A percentile compares a stretch with the other conserved stretches of the same genome.
Evolutionary conservation across 1,139 yeast genomes (phyloP).

Genomic region (Pneumocystis sp.): DNA sequence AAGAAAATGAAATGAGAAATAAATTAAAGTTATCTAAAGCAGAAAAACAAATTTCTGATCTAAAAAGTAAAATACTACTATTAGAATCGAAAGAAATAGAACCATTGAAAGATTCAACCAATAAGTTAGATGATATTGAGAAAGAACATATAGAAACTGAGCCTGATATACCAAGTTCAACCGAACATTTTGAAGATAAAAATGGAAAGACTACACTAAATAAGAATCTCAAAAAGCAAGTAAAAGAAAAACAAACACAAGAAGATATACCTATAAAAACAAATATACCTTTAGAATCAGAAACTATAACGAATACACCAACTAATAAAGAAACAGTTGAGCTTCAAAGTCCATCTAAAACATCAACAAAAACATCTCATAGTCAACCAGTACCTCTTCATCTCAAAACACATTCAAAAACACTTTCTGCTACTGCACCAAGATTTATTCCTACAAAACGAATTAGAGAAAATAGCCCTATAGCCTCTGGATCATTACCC

Average conservation of each 20-base stretch:
- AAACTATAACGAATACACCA: not conserved
- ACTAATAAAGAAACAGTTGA: not conserved
- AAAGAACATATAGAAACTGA: not conserved
- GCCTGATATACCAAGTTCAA: not conserved
- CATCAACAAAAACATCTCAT: not conserved
- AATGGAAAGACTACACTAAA: not conserved
- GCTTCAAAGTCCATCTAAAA: not conserved
- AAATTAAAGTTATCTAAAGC: constrained; percentile 14
- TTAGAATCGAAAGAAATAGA: constrained; percentile 1
- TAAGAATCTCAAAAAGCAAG: not conserved
- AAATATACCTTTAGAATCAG: not conserved
- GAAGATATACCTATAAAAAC: not conserved
- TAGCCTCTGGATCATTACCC: not conserved
- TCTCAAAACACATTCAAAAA: not conserved
- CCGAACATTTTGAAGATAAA: not conserved
- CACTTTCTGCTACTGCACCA: not conserved
- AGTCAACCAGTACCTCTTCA: not conserved
- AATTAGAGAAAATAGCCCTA: not conserved
- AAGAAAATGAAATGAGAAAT: constrained; percentile 20
- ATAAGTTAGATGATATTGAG: not conserved
- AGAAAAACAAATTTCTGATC: constrained; percentile 18
- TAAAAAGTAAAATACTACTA: constrained; percentile 18
- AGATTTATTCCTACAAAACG: not conserved
- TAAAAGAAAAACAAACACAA: not conserved
- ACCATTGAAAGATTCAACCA: not conserved